Evolutionary conservation across 352 stramenopile species (phyloP).

Genomic region (Pythium folliculosum): DNA sequence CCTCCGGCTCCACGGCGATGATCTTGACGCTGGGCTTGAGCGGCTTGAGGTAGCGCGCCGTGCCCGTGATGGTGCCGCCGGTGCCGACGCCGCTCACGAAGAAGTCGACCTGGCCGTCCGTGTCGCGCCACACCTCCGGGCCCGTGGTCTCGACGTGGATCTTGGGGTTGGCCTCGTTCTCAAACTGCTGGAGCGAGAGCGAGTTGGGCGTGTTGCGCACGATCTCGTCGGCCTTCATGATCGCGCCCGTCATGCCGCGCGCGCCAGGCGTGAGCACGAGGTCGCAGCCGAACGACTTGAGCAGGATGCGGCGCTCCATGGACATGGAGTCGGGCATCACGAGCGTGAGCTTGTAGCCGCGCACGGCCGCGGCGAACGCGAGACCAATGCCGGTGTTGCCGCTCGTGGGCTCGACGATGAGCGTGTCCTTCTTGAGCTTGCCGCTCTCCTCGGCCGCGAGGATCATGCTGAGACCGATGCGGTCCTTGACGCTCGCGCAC

Average conservation of each 20-base stretch:
- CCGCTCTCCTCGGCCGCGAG: slow-evolving; percentile 68
- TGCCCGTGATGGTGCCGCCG: slow-evolving; percentile 86
- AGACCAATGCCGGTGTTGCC: slow-evolving; percentile 95
- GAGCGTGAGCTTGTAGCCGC: slow-evolving; percentile 92
- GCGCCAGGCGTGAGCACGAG: slow-evolving; percentile 92
- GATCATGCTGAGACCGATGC: slow-evolving; percentile 88
- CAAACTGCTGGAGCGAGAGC: slow-evolving; percentile 93
- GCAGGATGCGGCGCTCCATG: slow-evolving; percentile 94
- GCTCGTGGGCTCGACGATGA: slow-evolving; percentile 94
- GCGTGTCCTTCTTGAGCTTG: slow-evolving; percentile 67
- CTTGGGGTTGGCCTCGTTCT: slow-evolving; percentile 95
- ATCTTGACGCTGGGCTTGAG: slow-evolving; percentile 84
- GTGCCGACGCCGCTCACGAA: slow-evolving; percentile 90
- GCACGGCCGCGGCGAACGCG: slow-evolving; percentile 89
- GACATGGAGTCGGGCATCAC: slow-evolving; percentile 96
- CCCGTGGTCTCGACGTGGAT: slow-evolving; percentile 90
- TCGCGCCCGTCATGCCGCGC: slow-evolving; percentile 76
- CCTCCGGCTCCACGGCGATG: slow-evolving; percentile 82
- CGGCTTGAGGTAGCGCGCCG: slow-evolving; percentile 84
- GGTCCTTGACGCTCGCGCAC: slow-evolving; percentile 86
- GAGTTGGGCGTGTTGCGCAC: slow-evolving; percentile 75
- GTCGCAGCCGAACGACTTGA: slow-evolving; percentile 93
- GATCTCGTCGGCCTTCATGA: slow-evolving; percentile 81
- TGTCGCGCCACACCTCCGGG: slow-evolving; percentile 88
- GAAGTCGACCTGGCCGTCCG: slow-evolving; percentile 83